Evolutionary conservation across 176 grass and related monocot genomes (phyloP), one percentile per base, ranked within the genome.

Genomic region (Calamus simplicifolius): DNA sequence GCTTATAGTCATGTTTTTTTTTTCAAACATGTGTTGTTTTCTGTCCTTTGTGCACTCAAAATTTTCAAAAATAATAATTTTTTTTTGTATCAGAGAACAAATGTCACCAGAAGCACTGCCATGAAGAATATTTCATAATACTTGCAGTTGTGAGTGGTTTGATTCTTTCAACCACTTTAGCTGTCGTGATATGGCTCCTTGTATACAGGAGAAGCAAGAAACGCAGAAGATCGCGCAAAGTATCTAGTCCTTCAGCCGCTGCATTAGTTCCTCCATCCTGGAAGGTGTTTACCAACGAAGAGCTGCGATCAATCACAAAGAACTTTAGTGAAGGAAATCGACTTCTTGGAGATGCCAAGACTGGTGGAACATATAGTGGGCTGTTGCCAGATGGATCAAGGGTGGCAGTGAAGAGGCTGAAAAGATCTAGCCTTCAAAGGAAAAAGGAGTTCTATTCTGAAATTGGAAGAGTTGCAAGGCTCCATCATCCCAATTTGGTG

Each of bases 381-480:
- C 48, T 91, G 54, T 77, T 92, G 73, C 81, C 77, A 68, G 93
- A 98, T 67, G 93, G 84, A 43, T 88, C 87, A 4, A 87, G 68
- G 75, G 79, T 98, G 28, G 93, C 87, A 68, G 79, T 98, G 38
- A 98, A 92, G 73, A 98, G 87, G 56, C 61, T 98, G 35, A 98
- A 98, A 63, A 88, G 84, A 69, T 92, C 88, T 21, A 98, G 69
- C 78, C 69, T 98, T 35, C 93, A 92, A 65, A 98, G 87, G 66
- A 98, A 98, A 59, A 98, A 83, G 12, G 87, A 98, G 64, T 98
- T 98, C 76, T 98, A 98, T 68, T 98, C 84, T 38, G 93, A 98
- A 74, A 85, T 98, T 55, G 79, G 87, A 48, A 87, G 87, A 82
- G 93, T 98, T 0, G 81, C 93, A 60, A 98, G 81, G 73, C 84